Evolutionary conservation across 441 rosid genomes (phyloP).

Genomic region (Euphorbia schlechtendalii): DNA sequence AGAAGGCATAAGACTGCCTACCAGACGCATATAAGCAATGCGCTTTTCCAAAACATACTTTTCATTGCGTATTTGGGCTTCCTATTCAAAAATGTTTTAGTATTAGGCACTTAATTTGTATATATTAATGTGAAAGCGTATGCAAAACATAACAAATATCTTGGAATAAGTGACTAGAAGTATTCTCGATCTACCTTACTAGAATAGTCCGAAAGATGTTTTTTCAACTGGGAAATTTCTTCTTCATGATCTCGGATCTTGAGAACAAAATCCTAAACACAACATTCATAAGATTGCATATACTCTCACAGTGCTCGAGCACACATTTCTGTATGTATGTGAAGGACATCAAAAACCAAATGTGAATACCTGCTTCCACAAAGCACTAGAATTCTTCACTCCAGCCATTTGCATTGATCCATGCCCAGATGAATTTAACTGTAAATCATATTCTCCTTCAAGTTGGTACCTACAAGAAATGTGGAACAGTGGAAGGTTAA

Average conservation of each 20-base stretch:
- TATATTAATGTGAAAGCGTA: not conserved
- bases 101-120: constrained; percentile 21
- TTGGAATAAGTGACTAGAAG: not conserved
- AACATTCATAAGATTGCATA: constrained; percentile 10
- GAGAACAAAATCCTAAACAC: constrained; percentile 48
- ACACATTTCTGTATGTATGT: too few relatives aligned
- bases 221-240: constrained; percentile 76
- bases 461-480: constrained; percentile 53
- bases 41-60: constrained; percentile 86
- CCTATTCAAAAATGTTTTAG: constrained; percentile 40
- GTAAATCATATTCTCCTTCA: constrained; percentile 47
- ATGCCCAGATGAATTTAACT: constrained; percentile 30
- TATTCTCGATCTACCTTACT: constrained; percentile 51
- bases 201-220: constrained; percentile 78
- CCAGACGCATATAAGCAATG: constrained; percentile 94
- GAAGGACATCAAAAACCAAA: constrained; percentile 8
- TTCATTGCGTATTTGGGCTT: constrained; percentile 84
- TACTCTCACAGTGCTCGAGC: not conserved
- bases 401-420: constrained; percentile 48
- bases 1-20: constrained; percentile 32
- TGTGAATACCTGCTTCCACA: constrained; percentile 72
- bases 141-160: constrained; percentile 9
- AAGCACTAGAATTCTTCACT: constrained; percentile 37
- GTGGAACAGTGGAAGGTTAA: constrained; percentile 26
- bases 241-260: constrained; percentile 80